Evolutionary conservation across 257 asterid species (phyloP), one percentile per base, ranked within the genome.

Genomic region (Schizonepeta tenuifolia): DNA sequence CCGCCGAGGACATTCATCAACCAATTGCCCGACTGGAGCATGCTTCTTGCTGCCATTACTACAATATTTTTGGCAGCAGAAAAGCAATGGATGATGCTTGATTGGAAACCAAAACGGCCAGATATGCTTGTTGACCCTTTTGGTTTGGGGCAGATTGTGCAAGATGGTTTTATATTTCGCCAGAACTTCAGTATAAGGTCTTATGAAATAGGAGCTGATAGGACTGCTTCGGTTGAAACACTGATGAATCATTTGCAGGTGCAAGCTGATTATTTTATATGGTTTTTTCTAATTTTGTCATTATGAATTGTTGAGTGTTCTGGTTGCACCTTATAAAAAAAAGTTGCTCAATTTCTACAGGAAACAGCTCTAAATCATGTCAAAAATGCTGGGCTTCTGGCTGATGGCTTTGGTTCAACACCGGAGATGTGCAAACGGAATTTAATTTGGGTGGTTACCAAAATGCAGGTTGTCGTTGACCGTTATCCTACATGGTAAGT

Each of bases 41-140:
- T 92, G 96, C 96, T 95, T 67, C 99, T 95, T 77, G 97, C 97
- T 36, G 96, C 98, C 69, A 86, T 95, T 68, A 92, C 97, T 1
- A 95, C 99, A 11, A 80, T 91, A 66, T 95, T 95, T 86, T 82
- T 95, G 85, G 99, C 99, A 9, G 98, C 99, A 11, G 99, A 95
- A 84, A 95, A 92, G 85, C 97, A 90, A 79, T 95, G 99, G 99
- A 95, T 88, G 97, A 91, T 90, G 98, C 95, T 95, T 86, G 99
- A 95, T 80, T 92, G 97, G 98, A 95, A 95, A 73, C 96, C 98
- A 5, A 95, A 92, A 83, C 85, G 98, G 62, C 74, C 96, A 31
- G 97, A 95, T 72, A 80, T 82, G 88, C 87, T 90, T 73, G 78
- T 65, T 74, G 99, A 92, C 72, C 95, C 96, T 40, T 95, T 92